Conservation (phyloP, 2,329 filamentous ascomycete species). For the Pestalotiopsis sp. region DNA sequence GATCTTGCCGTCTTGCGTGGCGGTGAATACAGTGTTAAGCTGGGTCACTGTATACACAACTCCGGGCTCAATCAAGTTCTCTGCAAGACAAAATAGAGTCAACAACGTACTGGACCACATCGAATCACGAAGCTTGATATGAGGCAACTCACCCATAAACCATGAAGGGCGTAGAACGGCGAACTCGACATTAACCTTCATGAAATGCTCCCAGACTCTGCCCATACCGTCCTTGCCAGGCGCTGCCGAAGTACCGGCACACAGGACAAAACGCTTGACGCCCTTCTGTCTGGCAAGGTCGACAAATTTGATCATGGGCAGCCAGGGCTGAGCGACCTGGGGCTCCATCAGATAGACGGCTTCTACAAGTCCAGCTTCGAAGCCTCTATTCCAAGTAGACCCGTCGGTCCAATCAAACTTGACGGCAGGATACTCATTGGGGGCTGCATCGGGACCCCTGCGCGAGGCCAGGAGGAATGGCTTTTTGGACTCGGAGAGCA, state of each 20-base stretch:
- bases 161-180: constrained; percentile 22
- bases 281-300: constrained; percentile 19
- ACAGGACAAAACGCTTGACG: constrained; percentile 21
- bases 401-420: constrained; percentile 19
- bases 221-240: constrained; percentile 22
- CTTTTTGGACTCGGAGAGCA: constrained; percentile 16
- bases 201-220: constrained; percentile 21
- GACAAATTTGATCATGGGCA: constrained; percentile 21
- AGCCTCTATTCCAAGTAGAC: constrained; percentile 17
- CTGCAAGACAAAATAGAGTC: constrained; percentile 13
- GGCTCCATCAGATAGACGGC: constrained; percentile 23
- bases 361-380: constrained; percentile 15
- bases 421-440: constrained; percentile 12
- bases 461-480: constrained; percentile 21
- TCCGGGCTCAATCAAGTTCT: constrained; percentile 20
- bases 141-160: constrained; percentile 12
- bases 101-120: neutral
- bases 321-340: constrained; percentile 16
- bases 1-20: constrained; percentile 20
- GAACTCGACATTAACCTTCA: constrained; percentile 18
- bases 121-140: neutral
- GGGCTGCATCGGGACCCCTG: constrained; percentile 12
- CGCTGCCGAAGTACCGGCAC: constrained; percentile 16
- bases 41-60: constrained; percentile 18
- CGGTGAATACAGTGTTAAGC: constrained; percentile 20